phyloP scores from a whole-genome alignment of 768 basidiomycete genomes.

The Coprinopsis cinerea region DNA sequence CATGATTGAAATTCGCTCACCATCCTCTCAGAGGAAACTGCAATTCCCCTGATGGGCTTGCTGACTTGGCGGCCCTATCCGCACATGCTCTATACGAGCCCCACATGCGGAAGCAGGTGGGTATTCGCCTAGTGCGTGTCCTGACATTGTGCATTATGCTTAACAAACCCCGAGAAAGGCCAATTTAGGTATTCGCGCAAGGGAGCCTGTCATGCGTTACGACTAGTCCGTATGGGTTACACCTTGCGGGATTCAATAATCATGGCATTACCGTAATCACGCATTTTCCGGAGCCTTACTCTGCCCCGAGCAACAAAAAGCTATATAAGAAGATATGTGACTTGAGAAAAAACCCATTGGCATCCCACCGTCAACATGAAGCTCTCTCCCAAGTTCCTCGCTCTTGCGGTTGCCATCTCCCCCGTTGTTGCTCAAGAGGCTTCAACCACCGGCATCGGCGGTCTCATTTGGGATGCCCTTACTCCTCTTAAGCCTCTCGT shows the following conservation, averaged over 20 bases:
- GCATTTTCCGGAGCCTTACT: neutral
- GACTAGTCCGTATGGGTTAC: neutral
- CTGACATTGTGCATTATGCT: too few species aligned
- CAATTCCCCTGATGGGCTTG: too few species aligned
- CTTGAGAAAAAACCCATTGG: neutral
- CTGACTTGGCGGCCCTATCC: too few species aligned
- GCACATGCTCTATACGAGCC: too few species aligned
- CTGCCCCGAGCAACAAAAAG: neutral
- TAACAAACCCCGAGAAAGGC: too few species aligned
- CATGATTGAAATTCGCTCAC: too few species aligned
- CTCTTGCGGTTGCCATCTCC: constrained; percentile 7
- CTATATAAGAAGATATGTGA: neutral
- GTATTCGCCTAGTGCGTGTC: too few species aligned
- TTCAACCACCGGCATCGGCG: neutral
- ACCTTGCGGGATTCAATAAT: neutral
- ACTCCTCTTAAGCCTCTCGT: constrained; percentile 11
- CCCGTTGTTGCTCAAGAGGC: neutral
- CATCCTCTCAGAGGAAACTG: too few species aligned
- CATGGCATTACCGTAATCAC: neutral
- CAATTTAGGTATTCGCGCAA: too few species aligned
- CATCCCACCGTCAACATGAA: constrained; percentile 5
- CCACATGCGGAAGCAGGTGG: too few species aligned
- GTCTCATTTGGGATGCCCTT: neutral
- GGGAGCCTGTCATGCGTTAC: neutral
- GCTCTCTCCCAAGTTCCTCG: constrained; percentile 10